phyloP scores from a whole-genome alignment of 495 filamentous ascomycete species.

The Penicillium samsonianum region DNA sequence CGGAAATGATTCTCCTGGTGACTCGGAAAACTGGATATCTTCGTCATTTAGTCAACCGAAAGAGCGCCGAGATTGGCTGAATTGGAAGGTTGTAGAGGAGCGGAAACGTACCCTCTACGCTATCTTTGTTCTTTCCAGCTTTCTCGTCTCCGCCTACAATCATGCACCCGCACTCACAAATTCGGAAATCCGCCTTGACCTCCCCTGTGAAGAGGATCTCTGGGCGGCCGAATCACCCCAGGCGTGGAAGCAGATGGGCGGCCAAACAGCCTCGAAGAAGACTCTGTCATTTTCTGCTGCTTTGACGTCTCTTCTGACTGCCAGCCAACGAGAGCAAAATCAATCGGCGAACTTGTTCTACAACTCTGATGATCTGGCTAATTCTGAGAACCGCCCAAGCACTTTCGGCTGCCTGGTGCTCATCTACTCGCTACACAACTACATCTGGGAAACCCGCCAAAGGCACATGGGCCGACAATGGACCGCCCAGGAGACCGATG shows the following conservation, averaged over 20 bases:
- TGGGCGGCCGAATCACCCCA: constrained; percentile 82
- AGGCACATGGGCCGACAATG: constrained; percentile 86
- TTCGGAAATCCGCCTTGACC: constrained; percentile 86
- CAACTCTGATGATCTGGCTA: constrained; percentile 47
- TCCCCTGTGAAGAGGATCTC: constrained; percentile 92
- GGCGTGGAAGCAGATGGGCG: constrained; percentile 76
- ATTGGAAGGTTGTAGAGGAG: constrained; percentile 87
- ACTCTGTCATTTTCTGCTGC: constrained; percentile 72
- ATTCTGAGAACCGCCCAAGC: constrained; percentile 76
- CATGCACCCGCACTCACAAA: constrained; percentile 88
- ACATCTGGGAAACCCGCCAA: constrained; percentile 97
- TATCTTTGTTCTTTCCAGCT: constrained; percentile 86
- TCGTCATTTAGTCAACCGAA: constrained; percentile 53
- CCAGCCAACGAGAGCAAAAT: constrained; percentile 69
- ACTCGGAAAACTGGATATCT: constrained; percentile 33
- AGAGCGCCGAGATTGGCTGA: constrained; percentile 80
- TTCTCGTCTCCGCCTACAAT: constrained; percentile 91
- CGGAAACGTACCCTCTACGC: constrained; percentile 92
- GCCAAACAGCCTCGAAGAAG: constrained; percentile 62
- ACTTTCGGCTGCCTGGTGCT: constrained; percentile 92
- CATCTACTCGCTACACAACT: constrained; percentile 95
- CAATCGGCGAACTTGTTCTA: constrained; percentile 50
- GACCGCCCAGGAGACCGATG: constrained; percentile 89
- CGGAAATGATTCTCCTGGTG: constrained; percentile 9
- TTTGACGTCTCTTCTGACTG: constrained; percentile 75